A percentile compares a stretch with the other conserved stretches of the same genome.
phyloP scores from a whole-genome alignment of 106 monocot species.

The Platanthera guangdongensis region DNA sequence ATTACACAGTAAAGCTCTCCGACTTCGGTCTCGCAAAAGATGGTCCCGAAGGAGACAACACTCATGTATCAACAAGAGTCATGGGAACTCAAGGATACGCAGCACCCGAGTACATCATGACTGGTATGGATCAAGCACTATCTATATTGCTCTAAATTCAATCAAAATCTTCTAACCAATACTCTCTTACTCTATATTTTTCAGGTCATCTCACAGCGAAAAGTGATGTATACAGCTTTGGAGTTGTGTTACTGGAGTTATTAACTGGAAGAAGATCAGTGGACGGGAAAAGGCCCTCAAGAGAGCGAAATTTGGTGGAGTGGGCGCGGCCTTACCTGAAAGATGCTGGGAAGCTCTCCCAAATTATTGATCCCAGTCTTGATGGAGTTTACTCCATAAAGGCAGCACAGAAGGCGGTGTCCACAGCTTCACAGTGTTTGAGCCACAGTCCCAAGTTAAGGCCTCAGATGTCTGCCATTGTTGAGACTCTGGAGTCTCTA shows the following conservation, averaged over 20 bases:
- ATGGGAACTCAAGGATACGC: constrained; percentile 51
- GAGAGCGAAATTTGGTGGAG: constrained; percentile 64
- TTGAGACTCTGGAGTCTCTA: constrained; percentile 43
- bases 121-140: constrained; percentile 14
- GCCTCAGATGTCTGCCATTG: constrained; percentile 48
- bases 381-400: constrained; percentile 49
- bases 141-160: neutral
- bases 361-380: constrained; percentile 53
- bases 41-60: constrained; percentile 34
- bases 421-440: constrained; percentile 49
- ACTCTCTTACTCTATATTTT: neutral
- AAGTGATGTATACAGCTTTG: constrained; percentile 81
- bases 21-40: constrained; percentile 44
- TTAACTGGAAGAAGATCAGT: constrained; percentile 43
- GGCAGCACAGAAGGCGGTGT: constrained; percentile 42
- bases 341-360: constrained; percentile 24
- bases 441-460: constrained; percentile 45
- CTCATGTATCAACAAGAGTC: constrained; percentile 37
- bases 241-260: constrained; percentile 69
- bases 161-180: neutral
- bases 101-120: constrained; percentile 52
- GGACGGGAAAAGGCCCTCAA: constrained; percentile 30
- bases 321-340: constrained; percentile 58
- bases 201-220: constrained; percentile 61
- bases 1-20: constrained; percentile 34